These are phyloP conservation scores for Emericellopsis cladophorae DNA, from an alignment of 2,329 filamentous ascomycete genomes.

Conservation along the genomic window DNA sequence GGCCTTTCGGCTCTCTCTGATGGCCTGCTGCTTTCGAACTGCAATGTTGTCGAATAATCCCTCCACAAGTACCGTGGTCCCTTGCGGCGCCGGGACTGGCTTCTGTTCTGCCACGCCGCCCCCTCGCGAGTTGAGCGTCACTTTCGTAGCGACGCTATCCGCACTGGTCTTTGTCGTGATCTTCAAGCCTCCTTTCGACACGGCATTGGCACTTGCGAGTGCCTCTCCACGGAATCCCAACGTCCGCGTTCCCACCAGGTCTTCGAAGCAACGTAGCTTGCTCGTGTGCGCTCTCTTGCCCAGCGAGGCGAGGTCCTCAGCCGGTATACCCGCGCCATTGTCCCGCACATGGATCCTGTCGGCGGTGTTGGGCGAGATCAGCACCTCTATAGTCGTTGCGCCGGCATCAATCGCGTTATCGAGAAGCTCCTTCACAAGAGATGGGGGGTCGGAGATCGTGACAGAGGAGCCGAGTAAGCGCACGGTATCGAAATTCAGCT, in stretches of 20 bases:
- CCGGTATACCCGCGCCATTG: slow-evolving; percentile 59
- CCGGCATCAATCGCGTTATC: slow-evolving; percentile 66
- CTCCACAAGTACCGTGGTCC: slow-evolving; percentile 52
- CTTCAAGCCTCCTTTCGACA: slow-evolving; percentile 36
- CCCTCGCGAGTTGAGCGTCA: slow-evolving; percentile 24
- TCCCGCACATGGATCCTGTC: slow-evolving; percentile 59
- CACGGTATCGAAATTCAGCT: slow-evolving; percentile 33
- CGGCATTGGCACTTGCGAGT: slow-evolving; percentile 49
- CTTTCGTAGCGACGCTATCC: slow-evolving; percentile 35
- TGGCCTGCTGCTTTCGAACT: slow-evolving; percentile 45
- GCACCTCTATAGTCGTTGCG: slow-evolving; percentile 52
- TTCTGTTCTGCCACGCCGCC: slow-evolving; percentile 17
- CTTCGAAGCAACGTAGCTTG: slow-evolving; percentile 54
- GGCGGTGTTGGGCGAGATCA: slow-evolving; percentile 52
- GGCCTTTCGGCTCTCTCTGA: slow-evolving; percentile 45
- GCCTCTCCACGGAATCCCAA: slow-evolving; percentile 72
- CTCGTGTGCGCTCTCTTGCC: slow-evolving; percentile 62
- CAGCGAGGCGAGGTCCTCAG: slow-evolving; percentile 46
- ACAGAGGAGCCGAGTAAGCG: slow-evolving; percentile 48
- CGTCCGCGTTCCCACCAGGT: slow-evolving; percentile 43
- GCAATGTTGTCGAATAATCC: slow-evolving; percentile 48
- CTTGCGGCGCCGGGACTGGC: slow-evolving; percentile 41
- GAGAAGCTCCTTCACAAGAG: slow-evolving; percentile 62
- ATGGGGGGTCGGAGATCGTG: slow-evolving; percentile 44
- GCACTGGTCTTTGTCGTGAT: slow-evolving; percentile 51